phyloP scores from a whole-genome alignment of 495 filamentous ascomycete species.

The Mycothermus thermophilus region DNA sequence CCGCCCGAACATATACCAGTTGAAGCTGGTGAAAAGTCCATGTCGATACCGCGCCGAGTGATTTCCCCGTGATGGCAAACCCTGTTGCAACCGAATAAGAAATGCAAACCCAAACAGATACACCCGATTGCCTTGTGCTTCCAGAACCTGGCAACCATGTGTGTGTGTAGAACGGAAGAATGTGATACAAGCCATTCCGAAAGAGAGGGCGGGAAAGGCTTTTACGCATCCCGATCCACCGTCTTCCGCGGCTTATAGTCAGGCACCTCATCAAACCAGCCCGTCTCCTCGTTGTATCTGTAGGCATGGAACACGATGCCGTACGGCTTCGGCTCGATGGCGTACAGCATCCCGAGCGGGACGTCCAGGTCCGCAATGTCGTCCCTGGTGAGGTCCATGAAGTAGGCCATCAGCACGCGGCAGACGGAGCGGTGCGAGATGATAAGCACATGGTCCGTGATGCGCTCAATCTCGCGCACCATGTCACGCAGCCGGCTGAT shows the following conservation, averaged over 20 bases:
- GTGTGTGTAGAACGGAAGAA: too few species aligned
- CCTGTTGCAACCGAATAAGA: too few species aligned
- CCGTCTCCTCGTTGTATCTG: constrained; percentile 58
- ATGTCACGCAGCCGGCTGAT: constrained; percentile 92
- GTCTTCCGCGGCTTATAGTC: constrained; percentile 57
- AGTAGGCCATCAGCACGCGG: constrained; percentile 87
- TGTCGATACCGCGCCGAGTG: too few species aligned
- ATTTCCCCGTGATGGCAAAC: too few species aligned
- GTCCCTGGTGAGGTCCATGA: constrained; percentile 76
- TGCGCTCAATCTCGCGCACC: constrained; percentile 92
- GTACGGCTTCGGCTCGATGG: constrained; percentile 93
- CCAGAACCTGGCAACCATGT: too few species aligned
- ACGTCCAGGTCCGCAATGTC: constrained; percentile 88
- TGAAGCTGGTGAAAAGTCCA: too few species aligned
- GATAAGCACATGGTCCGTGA: constrained; percentile 85
- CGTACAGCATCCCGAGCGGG: constrained; percentile 81
- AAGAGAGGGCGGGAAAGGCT: too few species aligned
- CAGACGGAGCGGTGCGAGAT: constrained; percentile 83
- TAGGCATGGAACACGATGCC: constrained; percentile 94
- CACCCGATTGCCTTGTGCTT: too few species aligned
- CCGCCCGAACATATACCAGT: too few species aligned
- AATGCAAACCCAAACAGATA: too few species aligned
- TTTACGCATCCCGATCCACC: constrained; percentile 24
- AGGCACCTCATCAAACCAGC: constrained; percentile 71
- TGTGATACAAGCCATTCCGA: too few species aligned